Base-by-base conservation (phyloP, 805 yeast genomes). In the Yarrowia hollandica region DNA sequence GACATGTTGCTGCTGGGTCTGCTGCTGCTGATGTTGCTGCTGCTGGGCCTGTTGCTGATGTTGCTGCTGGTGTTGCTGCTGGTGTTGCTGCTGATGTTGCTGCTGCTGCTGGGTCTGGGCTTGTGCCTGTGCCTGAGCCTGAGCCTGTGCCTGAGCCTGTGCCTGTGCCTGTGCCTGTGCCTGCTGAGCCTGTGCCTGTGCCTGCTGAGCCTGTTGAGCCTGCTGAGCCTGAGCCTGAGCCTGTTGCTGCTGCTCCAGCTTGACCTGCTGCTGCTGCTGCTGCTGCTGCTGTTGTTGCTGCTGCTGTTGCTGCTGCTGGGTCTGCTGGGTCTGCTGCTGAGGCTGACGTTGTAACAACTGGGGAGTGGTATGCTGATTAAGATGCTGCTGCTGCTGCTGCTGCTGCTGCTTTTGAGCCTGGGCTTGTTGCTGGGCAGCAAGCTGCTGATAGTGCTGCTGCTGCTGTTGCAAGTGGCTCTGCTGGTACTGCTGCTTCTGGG, bases 351-450 rank as follows among this genome's bases (percentile, higher is more conserved):
- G n/a, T n/a, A n/a, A n/a, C n/a, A n/a, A n/a, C n/a, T n/a, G n/a
- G n/a, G n/a, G n/a, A n/a, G n/a, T n/a, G n/a, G n/a, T n/a, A n/a
- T n/a, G n/a, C n/a, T n/a, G n/a, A n/a, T n/a, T n/a, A n/a, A n/a
- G n/a, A n/a, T 59, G 56, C 26, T 50, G 59, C 30, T 38, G 30
- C 18, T 9, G 58, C 55, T 50, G 48, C 9, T 6, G 28, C 28
- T 25, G 28, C 48, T 60, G 60, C 34, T 54, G 60, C 39, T 56
- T 59, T 21, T 41, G 60, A n/a, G n/a, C n/a, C n/a, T n/a, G n/a
- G n/a, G n/a, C n/a, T n/a, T n/a, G n/a, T n/a, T n/a, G n/a, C n/a
- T n/a, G n/a, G n/a, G n/a, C n/a, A n/a, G n/a, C n/a, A n/a, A n/a
- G n/a, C n/a, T n/a, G n/a, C n/a, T n/a, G n/a, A n/a, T n/a, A n/a